Conservation (phyloP, 2,329 filamentous ascomycete genomes). For the Hymenoscyphus infarciens region DNA sequence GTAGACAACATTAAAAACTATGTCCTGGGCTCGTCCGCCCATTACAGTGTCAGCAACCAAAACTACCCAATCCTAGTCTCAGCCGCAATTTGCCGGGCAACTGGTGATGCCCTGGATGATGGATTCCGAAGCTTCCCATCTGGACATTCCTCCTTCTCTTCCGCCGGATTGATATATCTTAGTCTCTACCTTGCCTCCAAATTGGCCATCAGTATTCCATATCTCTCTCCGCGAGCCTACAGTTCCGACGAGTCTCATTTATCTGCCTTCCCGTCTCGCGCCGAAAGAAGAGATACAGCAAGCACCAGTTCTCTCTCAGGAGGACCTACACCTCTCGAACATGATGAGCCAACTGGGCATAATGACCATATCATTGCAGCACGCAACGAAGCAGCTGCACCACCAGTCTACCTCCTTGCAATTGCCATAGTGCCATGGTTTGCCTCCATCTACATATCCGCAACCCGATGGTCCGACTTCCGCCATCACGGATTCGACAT, state of each 20-base stretch:
- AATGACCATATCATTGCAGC: slow-evolving; percentile 44
- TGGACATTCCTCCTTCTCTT: slow-evolving; percentile 71
- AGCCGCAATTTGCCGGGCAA: slow-evolving; percentile 70
- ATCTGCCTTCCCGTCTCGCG: slow-evolving; percentile 72
- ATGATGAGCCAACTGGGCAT: slow-evolving; percentile 26
- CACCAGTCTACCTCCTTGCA: slow-evolving; percentile 74
- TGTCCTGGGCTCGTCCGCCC: slow-evolving; percentile 54
- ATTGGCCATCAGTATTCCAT: slow-evolving; percentile 71
- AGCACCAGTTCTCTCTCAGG: slow-evolving; percentile 20
- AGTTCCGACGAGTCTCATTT: slow-evolving; percentile 48
- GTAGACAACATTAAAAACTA: slow-evolving; percentile 56
- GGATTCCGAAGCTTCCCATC: slow-evolving; percentile 84
- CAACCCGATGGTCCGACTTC: slow-evolving; percentile 83
- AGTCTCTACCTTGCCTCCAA: slow-evolving; percentile 84
- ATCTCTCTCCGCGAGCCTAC: slow-evolving; percentile 51
- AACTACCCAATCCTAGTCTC: slow-evolving; percentile 64
- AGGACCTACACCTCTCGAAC: neutral
- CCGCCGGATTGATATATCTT: slow-evolving; percentile 79
- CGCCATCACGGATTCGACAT: slow-evolving; percentile 93
- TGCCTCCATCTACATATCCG: slow-evolving; percentile 74
- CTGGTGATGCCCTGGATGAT: slow-evolving; percentile 64
- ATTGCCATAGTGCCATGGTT: slow-evolving; percentile 69
- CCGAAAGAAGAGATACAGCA: slow-evolving; percentile 29
- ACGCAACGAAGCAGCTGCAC: slow-evolving; percentile 73
- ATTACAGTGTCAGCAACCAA: slow-evolving; percentile 44